Evolutionary conservation across 2,329 filamentous ascomycete species (phyloP), one percentile per base, ranked within the genome.

Genomic region (Fusarium anthophilum): DNA sequence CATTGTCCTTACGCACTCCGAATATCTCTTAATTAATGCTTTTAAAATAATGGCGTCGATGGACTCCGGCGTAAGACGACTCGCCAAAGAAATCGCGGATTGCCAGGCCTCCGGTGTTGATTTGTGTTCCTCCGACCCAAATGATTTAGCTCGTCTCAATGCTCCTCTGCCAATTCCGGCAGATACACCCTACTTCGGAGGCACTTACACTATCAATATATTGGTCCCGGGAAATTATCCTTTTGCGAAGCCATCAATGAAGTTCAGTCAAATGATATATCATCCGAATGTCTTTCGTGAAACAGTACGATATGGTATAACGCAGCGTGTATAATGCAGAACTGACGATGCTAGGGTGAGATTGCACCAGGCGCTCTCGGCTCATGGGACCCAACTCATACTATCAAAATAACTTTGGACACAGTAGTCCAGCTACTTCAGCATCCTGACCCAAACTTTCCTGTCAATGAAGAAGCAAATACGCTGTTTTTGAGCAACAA

Each of bases 401-500:
- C 50, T 22, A 26, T 37, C 2, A 53, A 22, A 8, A 4, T n/a
- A 6, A 5, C 6, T 5, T 12, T 53, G 32, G 6, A 7, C 7
- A 20, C 13, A 6, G 12, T 26, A 17, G 13, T 9, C 13, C 12
- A 37, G 6, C 32, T 53, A 8, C 32, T 53, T 5, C n/a, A 12
- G 13, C 6, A 53, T 3, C 50, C 32, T 2, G 2, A 37, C 32
- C 1, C n/a, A 17, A 2, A 3, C 3, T 22, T 8, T 1, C 32
- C 50, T 20, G 5, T 24, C 12, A 37, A 53, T 12, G 9, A 6
- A 8, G 50, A 53, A 44, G 43, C 43, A 17, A 44, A 24, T 1
- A 11, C n/a, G 41, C n/a, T 43, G 5, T 24, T 43, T 43, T 11
- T 24, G n/a, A 43, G 9, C 8, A 43, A 24, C 15, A 43, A 43